Base-by-base conservation (phyloP, 768 basidiomycete species). In the Cystoderma amianthinum region DNA sequence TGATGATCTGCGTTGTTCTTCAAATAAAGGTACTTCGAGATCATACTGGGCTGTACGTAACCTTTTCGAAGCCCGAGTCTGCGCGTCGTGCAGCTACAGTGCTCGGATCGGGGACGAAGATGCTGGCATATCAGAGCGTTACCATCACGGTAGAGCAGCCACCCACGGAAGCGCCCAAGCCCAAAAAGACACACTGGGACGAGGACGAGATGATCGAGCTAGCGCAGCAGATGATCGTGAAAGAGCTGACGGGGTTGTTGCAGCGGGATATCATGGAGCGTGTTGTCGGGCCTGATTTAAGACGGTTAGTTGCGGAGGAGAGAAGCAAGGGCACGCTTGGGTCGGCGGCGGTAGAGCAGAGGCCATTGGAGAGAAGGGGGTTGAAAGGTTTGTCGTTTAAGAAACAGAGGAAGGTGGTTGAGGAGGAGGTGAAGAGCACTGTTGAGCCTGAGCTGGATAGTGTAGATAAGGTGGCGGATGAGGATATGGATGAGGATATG, bases 41-140 rank as follows among this genome's bases (percentile, higher is more conserved):
- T 56, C 72, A 75, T 38, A 61, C 64, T 2, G 85, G 81, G 7
- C 84, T 88, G 71, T 94, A 92, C 54, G 73, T 93, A 47, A 85
- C 90, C 3, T 97, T 96, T 57, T 54, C 64, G 15, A 74, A 77
- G 3, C 55, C 67, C 2, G 76, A 76, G 41, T 57, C 73, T 0
- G 92, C 92, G 0, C 68, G 78, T 4, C 69, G 82, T 2, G 86
- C 89, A 0, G 71, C 72, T 6, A 74, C 76, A 48, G 80, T 88
- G 2, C 72, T 93, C 24, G 65, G 61, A 4, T 36, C 34, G 6
- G 18, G n/a, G 17, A 63, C 65, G 10, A 75, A 73, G 30, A 76
- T 67, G 43, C 71, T 87, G 2, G 74, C 69, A 1, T 73, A 78
- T 48, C 78, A 78, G 46, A 60, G 76, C 15, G 79, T 85, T 15